Conservation (phyloP, 1,284 basidiomycete genomes). For the Vanrija sp. region DNA sequence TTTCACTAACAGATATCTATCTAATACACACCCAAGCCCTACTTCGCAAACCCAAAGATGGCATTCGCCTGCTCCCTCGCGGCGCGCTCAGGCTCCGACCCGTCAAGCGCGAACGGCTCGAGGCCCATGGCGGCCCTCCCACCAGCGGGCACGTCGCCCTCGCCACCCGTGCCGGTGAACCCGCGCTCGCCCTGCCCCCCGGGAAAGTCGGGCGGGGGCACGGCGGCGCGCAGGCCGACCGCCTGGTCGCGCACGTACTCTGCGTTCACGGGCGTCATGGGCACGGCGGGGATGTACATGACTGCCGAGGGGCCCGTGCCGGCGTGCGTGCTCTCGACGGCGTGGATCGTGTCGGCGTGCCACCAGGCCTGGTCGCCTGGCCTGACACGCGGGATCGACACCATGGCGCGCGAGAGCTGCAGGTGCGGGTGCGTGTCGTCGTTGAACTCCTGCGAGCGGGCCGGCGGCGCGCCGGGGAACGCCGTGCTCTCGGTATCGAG, state of each 20-base stretch:
- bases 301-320: conserved; percentile 67
- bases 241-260: conserved; percentile 63
- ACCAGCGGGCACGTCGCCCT: conserved; percentile 51
- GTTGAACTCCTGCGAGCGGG: conserved; percentile 63
- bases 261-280: conserved; percentile 62
- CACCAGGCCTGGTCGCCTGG: conserved; percentile 77
- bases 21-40: not conserved
- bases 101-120: conserved; percentile 24
- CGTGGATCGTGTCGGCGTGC: conserved; percentile 74
- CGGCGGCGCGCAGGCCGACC: conserved; percentile 55
- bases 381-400: conserved; percentile 64
- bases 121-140: conserved; percentile 52
- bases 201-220: conserved; percentile 70
- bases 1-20: no score
- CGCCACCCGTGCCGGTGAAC: conserved; percentile 55
- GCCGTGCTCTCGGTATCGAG: conserved; percentile 57
- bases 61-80: conserved; percentile 17
- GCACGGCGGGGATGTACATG: conserved; percentile 73
- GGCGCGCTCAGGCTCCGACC: conserved; percentile 19
- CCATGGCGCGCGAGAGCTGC: conserved; percentile 63
- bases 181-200: conserved; percentile 64
- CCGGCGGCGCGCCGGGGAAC: conserved; percentile 63
- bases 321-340: conserved; percentile 62
- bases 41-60: conserved; percentile 11
- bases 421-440: conserved; percentile 67